phyloP scores from a whole-genome alignment of 2,329 filamentous ascomycete genomes.

The Colletotrichum eremochloae region DNA sequence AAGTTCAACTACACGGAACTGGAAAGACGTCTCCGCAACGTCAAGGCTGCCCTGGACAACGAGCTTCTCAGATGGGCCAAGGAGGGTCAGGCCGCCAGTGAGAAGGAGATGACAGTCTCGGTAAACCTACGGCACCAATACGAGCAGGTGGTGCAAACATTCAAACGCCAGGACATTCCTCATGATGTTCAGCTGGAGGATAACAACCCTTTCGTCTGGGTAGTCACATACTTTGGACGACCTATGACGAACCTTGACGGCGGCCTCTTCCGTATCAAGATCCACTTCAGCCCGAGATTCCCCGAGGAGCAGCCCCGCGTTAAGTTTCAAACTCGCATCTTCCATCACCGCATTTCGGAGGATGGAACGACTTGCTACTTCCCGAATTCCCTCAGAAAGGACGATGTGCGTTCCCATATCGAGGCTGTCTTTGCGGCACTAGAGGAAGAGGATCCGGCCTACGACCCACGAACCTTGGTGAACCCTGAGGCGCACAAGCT shows the following conservation, averaged over 20 bases:
- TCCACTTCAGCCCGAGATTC: constrained; percentile 86
- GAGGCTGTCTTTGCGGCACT: constrained; percentile 84
- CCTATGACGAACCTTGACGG: constrained; percentile 96
- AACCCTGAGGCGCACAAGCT: constrained; percentile 88
- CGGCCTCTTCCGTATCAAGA: constrained; percentile 85
- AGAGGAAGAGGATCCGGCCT: constrained; percentile 90
- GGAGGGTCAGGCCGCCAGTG: constrained; percentile 74
- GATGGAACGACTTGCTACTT: constrained; percentile 89
- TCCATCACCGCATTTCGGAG: constrained; percentile 87
- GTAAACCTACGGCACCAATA: constrained; percentile 87
- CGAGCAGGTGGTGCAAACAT: constrained; percentile 82
- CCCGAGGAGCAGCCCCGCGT: constrained; percentile 90
- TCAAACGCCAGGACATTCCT: constrained; percentile 78
- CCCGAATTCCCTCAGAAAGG: constrained; percentile 68
- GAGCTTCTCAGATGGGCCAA: constrained; percentile 80
- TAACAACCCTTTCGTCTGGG: constrained; percentile 91
- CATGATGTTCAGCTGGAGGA: constrained; percentile 83
- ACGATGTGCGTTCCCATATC: constrained; percentile 87
- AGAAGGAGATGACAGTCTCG: constrained; percentile 79
- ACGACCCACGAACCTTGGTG: constrained; percentile 90
- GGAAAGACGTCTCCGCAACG: constrained; percentile 74
- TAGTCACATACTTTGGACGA: constrained; percentile 88
- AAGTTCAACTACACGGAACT: constrained; percentile 85
- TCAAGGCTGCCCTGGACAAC: constrained; percentile 78
- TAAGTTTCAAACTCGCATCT: constrained; percentile 83